A percentile compares a stretch with the other conserved stretches of the same genome.
These are phyloP conservation scores for Zopfia rhizophila DNA, from an alignment of 2,329 filamentous ascomycete genomes.

Conservation along the genomic window DNA sequence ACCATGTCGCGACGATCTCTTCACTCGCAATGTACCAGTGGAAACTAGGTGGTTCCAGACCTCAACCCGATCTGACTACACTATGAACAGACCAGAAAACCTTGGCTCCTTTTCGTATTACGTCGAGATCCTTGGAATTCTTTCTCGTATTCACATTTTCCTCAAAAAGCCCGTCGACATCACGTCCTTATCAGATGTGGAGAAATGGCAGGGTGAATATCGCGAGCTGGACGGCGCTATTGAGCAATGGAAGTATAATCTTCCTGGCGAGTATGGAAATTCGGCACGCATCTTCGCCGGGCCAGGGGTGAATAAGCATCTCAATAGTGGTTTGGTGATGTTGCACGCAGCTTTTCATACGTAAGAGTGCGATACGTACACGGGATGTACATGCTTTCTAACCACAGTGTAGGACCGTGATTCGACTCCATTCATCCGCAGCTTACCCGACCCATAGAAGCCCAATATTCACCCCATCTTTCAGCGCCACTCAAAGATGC, in stretches of 20 bases:
- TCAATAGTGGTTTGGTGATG: conserved; percentile 90
- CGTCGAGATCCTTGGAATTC: conserved; percentile 86
- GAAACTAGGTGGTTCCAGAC: conserved; percentile 83
- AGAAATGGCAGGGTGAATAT: conserved; percentile 89
- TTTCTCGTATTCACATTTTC: conserved; percentile 89
- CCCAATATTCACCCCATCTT: conserved; percentile 88
- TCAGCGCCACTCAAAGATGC: conserved; percentile 84
- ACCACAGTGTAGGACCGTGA: conserved; percentile 70
- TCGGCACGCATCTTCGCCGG: conserved; percentile 77
- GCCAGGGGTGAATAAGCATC: conserved; percentile 70
- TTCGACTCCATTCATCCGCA: conserved; percentile 89
- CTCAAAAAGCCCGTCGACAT: conserved; percentile 91
- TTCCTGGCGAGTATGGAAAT: conserved; percentile 86
- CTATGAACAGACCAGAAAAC: conserved; percentile 78
- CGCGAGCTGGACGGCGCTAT: conserved; percentile 84
- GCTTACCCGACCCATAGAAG: conserved; percentile 91
- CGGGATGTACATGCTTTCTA: conserved; percentile 15
- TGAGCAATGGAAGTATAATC: conserved; percentile 82
- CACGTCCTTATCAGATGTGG: conserved; percentile 82
- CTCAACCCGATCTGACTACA: conserved; percentile 65
- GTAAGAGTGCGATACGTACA: conserved; percentile 52
- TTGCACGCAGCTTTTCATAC: conserved; percentile 91
- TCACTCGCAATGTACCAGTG: conserved; percentile 83
- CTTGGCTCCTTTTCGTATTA: conserved; percentile 90
- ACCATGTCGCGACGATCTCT: conserved; percentile 88